phyloP scores from a whole-genome alignment of 176 grass and related monocot genomes.

The Eremochloa ophiuroides region DNA sequence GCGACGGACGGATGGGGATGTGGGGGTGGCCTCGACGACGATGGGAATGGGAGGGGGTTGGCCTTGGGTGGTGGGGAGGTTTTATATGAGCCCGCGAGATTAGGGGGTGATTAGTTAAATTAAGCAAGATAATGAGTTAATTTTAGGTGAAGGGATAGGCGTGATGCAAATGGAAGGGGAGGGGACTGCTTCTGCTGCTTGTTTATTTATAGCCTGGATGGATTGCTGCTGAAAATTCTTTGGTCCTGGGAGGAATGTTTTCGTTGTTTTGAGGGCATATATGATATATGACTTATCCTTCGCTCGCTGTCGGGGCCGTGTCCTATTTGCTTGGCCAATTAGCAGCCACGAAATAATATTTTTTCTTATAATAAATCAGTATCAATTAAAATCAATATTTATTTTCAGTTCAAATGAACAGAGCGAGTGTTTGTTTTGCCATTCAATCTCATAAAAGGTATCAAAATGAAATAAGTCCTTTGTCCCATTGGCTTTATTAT shows the following conservation, averaged over 20 bases:
- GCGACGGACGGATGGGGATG: background rate
- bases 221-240: background rate
- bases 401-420: no score
- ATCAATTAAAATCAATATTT: no score
- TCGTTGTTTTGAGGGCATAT: background rate
- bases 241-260: background rate
- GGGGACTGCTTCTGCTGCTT: background rate
- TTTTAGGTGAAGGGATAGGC: slow-evolving; percentile 15
- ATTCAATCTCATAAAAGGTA: background rate
- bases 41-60: no score
- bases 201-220: slow-evolving; percentile 37
- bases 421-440: background rate
- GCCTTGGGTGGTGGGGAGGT: slow-evolving; percentile 9
- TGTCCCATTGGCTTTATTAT: background rate
- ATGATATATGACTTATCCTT: background rate
- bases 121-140: background rate
- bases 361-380: no score
- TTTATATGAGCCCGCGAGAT: slow-evolving; percentile 43
- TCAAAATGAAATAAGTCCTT: background rate
- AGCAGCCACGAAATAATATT: no score
- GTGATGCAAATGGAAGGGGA: slow-evolving; percentile 9
- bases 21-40: background rate
- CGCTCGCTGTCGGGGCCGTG: no score
- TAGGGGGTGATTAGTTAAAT: slow-evolving; percentile 17
- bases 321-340: no score